Percentiles rank a stretch among this genome's conserved stretches.
Conservation (phyloP, 2,329 filamentous ascomycete species). For the Diplodia intermedia region DNA sequence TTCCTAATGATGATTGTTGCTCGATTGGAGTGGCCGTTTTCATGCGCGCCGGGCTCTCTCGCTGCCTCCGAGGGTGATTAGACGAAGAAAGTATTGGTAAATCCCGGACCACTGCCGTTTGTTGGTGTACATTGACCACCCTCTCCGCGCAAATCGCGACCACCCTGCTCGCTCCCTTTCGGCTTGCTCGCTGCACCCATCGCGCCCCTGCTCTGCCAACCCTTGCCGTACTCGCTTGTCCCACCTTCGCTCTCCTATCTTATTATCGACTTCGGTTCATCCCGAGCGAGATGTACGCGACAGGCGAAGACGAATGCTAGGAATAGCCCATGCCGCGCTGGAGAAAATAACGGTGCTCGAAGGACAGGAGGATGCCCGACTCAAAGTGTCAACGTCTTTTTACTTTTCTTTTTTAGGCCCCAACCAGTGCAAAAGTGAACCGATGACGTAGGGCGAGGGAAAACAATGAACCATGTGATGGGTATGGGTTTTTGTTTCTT, state of each 20-base stretch:
- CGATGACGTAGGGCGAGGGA: not conserved
- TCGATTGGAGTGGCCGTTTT: not conserved
- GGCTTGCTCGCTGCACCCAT: not conserved
- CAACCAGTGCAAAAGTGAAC: constrained; percentile 3
- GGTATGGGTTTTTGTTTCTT: constrained; percentile 13
- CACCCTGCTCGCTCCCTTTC: not conserved
- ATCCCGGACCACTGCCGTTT: constrained; percentile 10
- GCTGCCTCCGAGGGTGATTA: not conserved
- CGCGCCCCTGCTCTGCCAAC: too few relatives aligned
- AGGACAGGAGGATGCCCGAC: not conserved
- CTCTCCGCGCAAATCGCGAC: not conserved
- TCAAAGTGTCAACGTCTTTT: not conserved
- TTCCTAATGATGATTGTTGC: constrained; percentile 1
- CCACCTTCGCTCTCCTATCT: not conserved
- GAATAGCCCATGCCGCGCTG: constrained; percentile 6
- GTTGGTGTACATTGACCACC: not conserved
- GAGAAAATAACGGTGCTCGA: not conserved
- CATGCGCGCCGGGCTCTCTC: constrained; percentile 5
- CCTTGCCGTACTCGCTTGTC: not conserved
- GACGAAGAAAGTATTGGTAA: not conserved
- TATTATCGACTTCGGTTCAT: constrained; percentile 5
- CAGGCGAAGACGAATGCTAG: constrained; percentile 7
- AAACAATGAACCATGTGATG: not conserved
- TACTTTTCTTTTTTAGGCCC: not conserved
- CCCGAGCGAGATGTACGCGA: constrained; percentile 20